phyloP scores from a whole-genome alignment of 2,329 filamentous ascomycete species.

The Alternaria sp. region DNA sequence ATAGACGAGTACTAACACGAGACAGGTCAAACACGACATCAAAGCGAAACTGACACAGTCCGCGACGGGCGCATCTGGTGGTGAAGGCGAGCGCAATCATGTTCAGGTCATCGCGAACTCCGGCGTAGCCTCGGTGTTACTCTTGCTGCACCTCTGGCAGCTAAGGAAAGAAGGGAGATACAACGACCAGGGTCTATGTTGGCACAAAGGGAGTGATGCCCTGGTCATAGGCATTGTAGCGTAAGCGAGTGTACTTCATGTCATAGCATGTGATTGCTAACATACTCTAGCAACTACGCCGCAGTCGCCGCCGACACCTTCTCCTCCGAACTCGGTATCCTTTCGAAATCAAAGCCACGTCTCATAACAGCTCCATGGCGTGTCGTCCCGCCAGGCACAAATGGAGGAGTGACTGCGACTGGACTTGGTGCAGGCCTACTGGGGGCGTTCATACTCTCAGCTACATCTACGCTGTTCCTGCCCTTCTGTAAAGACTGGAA shows the following conservation, averaged over 20 bases:
- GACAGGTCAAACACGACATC: constrained; percentile 80
- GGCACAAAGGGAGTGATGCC: constrained; percentile 46
- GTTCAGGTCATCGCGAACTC: constrained; percentile 93
- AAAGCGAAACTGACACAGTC: constrained; percentile 84
- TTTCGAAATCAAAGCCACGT: constrained; percentile 76
- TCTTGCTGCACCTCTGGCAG: constrained; percentile 58
- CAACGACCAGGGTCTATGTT: constrained; percentile 46
- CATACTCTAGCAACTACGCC: constrained; percentile 77
- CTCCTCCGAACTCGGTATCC: constrained; percentile 91
- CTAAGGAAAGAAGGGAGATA: constrained; percentile 47
- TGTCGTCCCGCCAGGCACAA: constrained; percentile 86
- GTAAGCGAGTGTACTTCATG: constrained; percentile 29
- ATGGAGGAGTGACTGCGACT: constrained; percentile 82
- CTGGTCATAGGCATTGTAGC: constrained; percentile 58
- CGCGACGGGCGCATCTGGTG: constrained; percentile 73
- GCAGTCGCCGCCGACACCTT: constrained; percentile 93
- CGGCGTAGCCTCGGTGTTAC: constrained; percentile 72
- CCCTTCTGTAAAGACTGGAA: constrained; percentile 66
- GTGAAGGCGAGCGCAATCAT: constrained; percentile 82
- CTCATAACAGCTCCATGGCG: constrained; percentile 85
- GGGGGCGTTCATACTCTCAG: constrained; percentile 73
- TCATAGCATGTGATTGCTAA: constrained; percentile 17
- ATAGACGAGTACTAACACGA: background rate
- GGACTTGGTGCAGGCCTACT: constrained; percentile 76
- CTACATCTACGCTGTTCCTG: constrained; percentile 70